Evolutionary conservation across 768 basidiomycete genomes (phyloP).

Genomic region (Hygrophoropsis aurantiaca): DNA sequence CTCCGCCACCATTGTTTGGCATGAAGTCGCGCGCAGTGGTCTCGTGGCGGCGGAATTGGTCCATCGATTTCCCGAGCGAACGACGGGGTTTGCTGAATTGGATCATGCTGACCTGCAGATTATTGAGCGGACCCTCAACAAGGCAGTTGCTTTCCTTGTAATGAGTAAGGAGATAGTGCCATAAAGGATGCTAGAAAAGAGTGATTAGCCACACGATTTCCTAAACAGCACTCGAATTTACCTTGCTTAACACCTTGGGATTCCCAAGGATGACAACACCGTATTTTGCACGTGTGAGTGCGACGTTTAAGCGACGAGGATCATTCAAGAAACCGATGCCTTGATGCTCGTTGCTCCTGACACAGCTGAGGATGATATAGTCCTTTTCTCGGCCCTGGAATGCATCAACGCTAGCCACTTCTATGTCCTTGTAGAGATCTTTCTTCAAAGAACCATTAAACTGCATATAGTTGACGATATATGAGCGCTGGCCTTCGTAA

Average conservation of each 20-base stretch:
- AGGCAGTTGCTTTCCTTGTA: slow-evolving; percentile 95
- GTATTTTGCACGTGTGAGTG: slow-evolving; percentile 95
- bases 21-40: slow-evolving; percentile 85
- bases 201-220: slow-evolving; percentile 11
- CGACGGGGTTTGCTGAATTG: slow-evolving; percentile 98
- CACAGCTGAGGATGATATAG: slow-evolving; percentile 97
- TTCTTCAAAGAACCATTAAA: slow-evolving; percentile 99
- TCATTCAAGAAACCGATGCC: slow-evolving; percentile 99
- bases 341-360: slow-evolving; percentile 98
- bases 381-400: slow-evolving; percentile 99
- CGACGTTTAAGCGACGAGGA: slow-evolving; percentile 93
- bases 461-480: slow-evolving; percentile 99
- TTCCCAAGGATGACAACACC: slow-evolving; percentile 99
- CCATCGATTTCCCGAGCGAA: slow-evolving; percentile 84
- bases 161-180: slow-evolving; percentile 97
- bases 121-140: slow-evolving; percentile 95
- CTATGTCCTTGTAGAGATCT: slow-evolving; percentile 98
- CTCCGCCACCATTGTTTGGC: slow-evolving; percentile 31
- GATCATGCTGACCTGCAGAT: slow-evolving; percentile 97
- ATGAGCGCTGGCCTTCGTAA: slow-evolving; percentile 97
- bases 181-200: slow-evolving; percentile 81
- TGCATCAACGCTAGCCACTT: slow-evolving; percentile 97
- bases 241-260: slow-evolving; percentile 99
- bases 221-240: slow-evolving; percentile 31
- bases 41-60: slow-evolving; percentile 92